Evolutionary conservation across 2,329 filamentous ascomycete species (phyloP).

Genomic region (Cryphonectria japonica): DNA sequence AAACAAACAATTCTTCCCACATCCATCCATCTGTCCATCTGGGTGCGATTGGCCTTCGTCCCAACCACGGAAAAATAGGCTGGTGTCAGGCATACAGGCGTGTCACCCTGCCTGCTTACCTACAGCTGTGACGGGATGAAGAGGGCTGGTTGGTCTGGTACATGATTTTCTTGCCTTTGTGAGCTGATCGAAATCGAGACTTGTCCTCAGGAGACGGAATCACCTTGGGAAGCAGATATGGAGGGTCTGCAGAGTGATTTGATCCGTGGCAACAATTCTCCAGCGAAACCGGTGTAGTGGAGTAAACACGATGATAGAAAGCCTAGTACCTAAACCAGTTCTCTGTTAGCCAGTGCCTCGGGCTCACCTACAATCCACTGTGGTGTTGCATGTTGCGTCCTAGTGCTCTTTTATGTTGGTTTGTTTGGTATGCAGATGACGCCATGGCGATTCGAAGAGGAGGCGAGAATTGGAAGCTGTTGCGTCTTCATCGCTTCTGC

Average conservation of each 20-base stretch:
- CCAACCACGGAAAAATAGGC: not conserved
- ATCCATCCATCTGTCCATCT: not conserved
- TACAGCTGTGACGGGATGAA: not conserved
- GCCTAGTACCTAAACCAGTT: not conserved
- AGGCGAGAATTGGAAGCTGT: not conserved
- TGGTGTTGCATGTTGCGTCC: not conserved
- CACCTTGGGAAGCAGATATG: not conserved
- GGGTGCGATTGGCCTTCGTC: constrained; percentile 7
- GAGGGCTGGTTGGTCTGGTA: not conserved
- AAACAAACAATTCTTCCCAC: constrained; percentile 28
- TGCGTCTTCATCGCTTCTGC: not conserved
- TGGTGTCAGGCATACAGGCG: constrained; percentile 13
- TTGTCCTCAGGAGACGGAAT: not conserved
- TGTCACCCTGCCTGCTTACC: constrained; percentile 13
- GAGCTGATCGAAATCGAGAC: not conserved
- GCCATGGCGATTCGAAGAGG: not conserved
- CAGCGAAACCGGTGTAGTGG: not conserved
- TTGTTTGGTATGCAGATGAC: not conserved
- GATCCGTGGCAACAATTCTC: not conserved
- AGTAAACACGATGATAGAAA: not conserved
- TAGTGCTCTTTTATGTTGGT: not conserved
- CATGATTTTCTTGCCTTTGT: not conserved
- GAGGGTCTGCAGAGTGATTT: not conserved
- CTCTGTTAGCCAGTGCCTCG: not conserved
- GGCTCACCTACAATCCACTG: not conserved